Conservation (phyloP, 2,329 filamentous ascomycete genomes). For the Fusarium tanahbumbuense region DNA sequence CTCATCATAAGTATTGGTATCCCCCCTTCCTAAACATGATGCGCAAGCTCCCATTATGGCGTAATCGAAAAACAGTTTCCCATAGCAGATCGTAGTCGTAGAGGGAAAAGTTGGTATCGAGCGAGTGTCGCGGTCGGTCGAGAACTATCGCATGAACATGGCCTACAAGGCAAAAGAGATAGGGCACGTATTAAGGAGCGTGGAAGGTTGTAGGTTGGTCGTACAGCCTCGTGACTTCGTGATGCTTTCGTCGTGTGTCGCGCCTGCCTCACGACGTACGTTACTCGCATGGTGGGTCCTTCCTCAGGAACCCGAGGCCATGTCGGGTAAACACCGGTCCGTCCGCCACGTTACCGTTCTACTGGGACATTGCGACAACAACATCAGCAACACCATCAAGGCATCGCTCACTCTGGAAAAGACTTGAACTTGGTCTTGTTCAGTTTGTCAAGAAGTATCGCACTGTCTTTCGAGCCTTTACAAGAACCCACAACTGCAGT, state of each 20-base stretch:
- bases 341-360: constrained; percentile 24
- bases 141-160: constrained; percentile 15
- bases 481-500: background rate
- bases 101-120: background rate
- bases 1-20: constrained; percentile 66
- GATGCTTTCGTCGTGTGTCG: constrained; percentile 37
- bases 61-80: constrained; percentile 32
- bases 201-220: constrained; percentile 32
- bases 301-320: constrained; percentile 25
- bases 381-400: background rate
- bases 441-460: background rate
- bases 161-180: background rate
- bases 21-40: constrained; percentile 68
- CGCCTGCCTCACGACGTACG: constrained; percentile 42
- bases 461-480: background rate
- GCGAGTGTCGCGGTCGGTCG: constrained; percentile 7
- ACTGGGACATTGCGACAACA: constrained; percentile 32
- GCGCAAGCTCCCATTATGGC: constrained; percentile 68
- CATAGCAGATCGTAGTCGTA: constrained; percentile 39
- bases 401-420: background rate
- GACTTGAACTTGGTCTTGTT: background rate
- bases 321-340: constrained; percentile 46
- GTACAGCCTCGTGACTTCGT: constrained; percentile 36
- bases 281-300: constrained; percentile 45
- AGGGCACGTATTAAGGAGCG: constrained; percentile 26